Evolutionary conservation across 164 flowering plant species (phyloP).

Genomic region (Aristolochia contorta): DNA sequence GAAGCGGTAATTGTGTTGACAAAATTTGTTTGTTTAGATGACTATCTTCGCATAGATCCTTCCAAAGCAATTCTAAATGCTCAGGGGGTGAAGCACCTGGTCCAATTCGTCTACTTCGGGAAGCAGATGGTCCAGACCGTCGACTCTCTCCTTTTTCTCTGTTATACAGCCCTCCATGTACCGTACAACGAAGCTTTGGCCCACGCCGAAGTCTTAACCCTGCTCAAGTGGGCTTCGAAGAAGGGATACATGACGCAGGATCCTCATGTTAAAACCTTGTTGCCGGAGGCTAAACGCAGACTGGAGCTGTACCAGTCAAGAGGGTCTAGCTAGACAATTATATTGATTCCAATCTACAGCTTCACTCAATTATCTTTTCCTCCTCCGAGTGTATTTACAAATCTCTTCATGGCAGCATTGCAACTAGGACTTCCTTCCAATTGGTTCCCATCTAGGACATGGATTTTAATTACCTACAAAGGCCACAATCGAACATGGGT

Average conservation of each 20-base stretch:
- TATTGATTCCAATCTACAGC: no score
- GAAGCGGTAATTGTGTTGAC: slow-evolving; percentile 59
- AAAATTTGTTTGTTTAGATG: slow-evolving; percentile 59
- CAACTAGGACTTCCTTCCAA: no score
- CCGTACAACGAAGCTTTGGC: slow-evolving; percentile 69
- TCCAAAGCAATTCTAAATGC: slow-evolving; percentile 51
- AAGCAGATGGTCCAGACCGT: slow-evolving; percentile 59
- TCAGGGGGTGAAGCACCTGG: slow-evolving; percentile 55
- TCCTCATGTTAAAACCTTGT: slow-evolving; percentile 20
- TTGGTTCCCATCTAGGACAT: no score
- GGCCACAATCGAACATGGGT: no score
- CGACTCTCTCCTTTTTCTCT: no score
- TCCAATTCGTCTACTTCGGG: slow-evolving; percentile 67
- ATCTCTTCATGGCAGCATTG: no score
- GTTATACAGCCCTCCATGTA: slow-evolving; percentile 48
- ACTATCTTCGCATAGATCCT: slow-evolving; percentile 52
- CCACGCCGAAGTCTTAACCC: slow-evolving; percentile 56
- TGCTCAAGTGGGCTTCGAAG: slow-evolving; percentile 70
- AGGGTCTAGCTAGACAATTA: no score
- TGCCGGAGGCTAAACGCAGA: no score
- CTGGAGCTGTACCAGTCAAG: no score
- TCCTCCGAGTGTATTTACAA: no score
- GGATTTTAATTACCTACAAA: no score
- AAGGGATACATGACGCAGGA: slow-evolving; percentile 36
- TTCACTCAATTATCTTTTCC: no score